Evolutionary conservation across 495 filamentous ascomycete species (phyloP).

Genomic region (Hypoxylon perforatum): DNA sequence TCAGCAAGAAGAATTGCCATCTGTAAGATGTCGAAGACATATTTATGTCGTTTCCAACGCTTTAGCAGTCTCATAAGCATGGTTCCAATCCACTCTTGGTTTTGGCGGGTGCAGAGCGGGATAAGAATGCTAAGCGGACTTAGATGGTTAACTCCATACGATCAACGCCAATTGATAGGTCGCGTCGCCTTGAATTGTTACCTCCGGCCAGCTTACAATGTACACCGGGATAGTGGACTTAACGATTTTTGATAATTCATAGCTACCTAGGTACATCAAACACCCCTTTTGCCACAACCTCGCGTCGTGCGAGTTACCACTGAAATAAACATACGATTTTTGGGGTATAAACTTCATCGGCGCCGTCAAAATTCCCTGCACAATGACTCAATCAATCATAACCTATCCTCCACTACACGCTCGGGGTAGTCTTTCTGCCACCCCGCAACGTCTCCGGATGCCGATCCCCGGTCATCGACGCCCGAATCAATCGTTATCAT

Average conservation of each 20-base stretch:
- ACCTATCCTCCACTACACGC: conserved; percentile 8
- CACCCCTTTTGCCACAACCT: too few species aligned
- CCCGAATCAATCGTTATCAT: conserved; percentile 11
- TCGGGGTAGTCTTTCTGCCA: conserved; percentile 6
- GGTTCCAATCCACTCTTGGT: not conserved
- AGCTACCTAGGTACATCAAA: too few species aligned
- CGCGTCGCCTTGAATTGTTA: not conserved
- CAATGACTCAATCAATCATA: conserved; percentile 24
- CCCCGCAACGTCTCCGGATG: not conserved
- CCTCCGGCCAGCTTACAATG: not conserved
- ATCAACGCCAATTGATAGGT: not conserved
- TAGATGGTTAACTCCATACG: conserved; percentile 25
- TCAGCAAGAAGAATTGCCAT: conserved; percentile 5
- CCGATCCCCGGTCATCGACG: not conserved
- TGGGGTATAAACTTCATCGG: too few species aligned
- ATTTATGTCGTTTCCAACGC: too few species aligned
- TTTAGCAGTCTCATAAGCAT: too few species aligned
- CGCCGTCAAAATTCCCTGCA: too few species aligned
- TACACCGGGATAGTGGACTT: not conserved
- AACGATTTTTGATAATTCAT: too few species aligned
- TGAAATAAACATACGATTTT: too few species aligned
- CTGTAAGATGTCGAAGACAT: too few species aligned
- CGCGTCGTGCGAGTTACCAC: too few species aligned
- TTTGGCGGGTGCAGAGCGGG: not conserved
- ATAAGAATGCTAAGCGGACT: conserved; percentile 13